A percentile compares a stretch with the other conserved stretches of the same genome.
Conservation (phyloP, 2,329 filamentous ascomycete genomes). For the Reticulascus tulasneorum region DNA sequence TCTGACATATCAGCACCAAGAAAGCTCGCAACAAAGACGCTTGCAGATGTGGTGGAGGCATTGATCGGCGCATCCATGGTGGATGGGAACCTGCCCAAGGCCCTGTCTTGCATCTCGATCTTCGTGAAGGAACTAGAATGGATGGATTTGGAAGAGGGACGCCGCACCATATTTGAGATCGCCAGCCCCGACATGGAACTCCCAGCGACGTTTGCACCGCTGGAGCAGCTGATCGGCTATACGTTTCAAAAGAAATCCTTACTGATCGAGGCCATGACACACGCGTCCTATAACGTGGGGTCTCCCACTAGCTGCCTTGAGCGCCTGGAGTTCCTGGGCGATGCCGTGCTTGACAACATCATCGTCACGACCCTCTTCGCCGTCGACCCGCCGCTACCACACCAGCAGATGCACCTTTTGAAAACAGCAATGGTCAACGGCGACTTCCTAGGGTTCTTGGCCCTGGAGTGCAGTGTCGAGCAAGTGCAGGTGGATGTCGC, state of each 20-base stretch:
- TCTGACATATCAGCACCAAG: slow-evolving; percentile 3
- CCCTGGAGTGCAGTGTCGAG: slow-evolving; percentile 50
- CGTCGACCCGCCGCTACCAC: slow-evolving; percentile 34
- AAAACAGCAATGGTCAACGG: slow-evolving; percentile 76
- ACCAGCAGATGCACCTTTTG: slow-evolving; percentile 68
- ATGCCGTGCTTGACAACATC: slow-evolving; percentile 77
- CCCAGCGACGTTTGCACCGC: slow-evolving; percentile 35
- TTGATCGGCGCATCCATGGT: slow-evolving; percentile 73
- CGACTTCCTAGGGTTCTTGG: slow-evolving; percentile 73
- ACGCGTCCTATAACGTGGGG: slow-evolving; percentile 55
- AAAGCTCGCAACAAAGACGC: slow-evolving; percentile 66
- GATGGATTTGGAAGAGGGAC: slow-evolving; percentile 39
- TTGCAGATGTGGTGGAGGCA: slow-evolving; percentile 85
- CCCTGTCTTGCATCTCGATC: slow-evolving; percentile 58
- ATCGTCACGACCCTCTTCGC: slow-evolving; percentile 61
- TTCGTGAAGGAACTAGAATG: slow-evolving; percentile 62
- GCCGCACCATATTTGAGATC: slow-evolving; percentile 38
- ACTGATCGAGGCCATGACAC: slow-evolving; percentile 76
- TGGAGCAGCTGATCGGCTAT: slow-evolving; percentile 69
- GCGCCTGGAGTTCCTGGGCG: slow-evolving; percentile 82
- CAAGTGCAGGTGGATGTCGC: slow-evolving; percentile 17
- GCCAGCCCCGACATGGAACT: slow-evolving; percentile 31
- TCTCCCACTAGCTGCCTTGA: slow-evolving; percentile 54
- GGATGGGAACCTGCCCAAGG: slow-evolving; percentile 63
- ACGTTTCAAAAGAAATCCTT: slow-evolving; percentile 64